A percentile compares a stretch with the other conserved stretches of the same genome.
phyloP scores from a whole-genome alignment of 2,329 filamentous ascomycete species.

The Pseudogymnoascus sp. region DNA sequence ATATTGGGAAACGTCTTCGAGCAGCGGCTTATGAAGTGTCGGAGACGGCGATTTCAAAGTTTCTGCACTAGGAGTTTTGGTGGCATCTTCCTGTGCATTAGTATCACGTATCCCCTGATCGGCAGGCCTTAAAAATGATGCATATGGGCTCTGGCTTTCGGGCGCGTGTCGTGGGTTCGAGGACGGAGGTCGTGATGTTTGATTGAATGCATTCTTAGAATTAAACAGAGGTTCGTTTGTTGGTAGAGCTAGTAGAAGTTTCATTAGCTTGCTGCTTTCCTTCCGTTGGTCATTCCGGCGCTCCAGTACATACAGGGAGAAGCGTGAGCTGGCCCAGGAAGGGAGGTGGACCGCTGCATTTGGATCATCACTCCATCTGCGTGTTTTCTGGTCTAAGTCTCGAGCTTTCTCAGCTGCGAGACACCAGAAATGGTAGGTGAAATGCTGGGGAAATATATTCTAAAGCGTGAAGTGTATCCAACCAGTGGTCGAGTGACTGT shows the following conservation, averaged over 20 bases:
- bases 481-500: conserved; percentile 7
- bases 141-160: background rate
- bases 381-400: conserved; percentile 9
- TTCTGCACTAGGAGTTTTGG: background rate
- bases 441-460: background rate
- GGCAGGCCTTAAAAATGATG: conserved; percentile 3
- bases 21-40: conserved; percentile 34
- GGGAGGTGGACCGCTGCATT: conserved; percentile 30
- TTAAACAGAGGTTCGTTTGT: background rate
- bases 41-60: background rate
- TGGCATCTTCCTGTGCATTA: conserved; percentile 6
- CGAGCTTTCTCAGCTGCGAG: conserved; percentile 15
- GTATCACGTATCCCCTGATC: conserved; percentile 6
- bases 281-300: background rate
- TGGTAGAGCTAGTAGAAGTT: background rate
- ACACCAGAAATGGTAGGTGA: conserved; percentile 6
- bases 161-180: conserved; percentile 1
- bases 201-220: conserved; percentile 2
- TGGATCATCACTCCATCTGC: conserved; percentile 29
- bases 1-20: conserved; percentile 59
- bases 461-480: background rate
- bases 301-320: conserved; percentile 27
- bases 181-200: background rate
- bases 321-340: conserved; percentile 27
- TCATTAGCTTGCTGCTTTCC: background rate